Percentiles rank a stretch among this genome's conserved stretches.
phyloP scores from a whole-genome alignment of 257 asterid species.

The Penstemon davidsonii region DNA sequence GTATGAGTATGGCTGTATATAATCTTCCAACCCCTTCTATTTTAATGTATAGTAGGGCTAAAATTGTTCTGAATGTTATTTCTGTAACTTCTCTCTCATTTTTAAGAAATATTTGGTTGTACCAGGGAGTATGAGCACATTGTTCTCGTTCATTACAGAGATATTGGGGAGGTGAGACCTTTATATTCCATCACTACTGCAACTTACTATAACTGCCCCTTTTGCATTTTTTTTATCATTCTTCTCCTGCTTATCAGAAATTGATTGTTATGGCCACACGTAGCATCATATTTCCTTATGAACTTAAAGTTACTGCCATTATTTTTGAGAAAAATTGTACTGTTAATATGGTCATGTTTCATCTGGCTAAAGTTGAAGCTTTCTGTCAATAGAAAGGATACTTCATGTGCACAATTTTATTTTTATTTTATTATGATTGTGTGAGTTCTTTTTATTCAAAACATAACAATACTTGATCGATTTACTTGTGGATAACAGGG shows the following conservation, averaged over 20 bases:
- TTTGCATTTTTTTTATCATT: constrained; percentile 17
- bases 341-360: neutral
- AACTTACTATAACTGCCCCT: constrained; percentile 15
- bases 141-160: constrained; percentile 98
- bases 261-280: constrained; percentile 11
- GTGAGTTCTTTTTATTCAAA: neutral
- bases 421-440: constrained; percentile 13
- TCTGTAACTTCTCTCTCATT: constrained; percentile 7
- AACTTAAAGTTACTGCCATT: constrained; percentile 8
- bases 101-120: constrained; percentile 26
- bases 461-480: constrained; percentile 19
- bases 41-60: neutral
- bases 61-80: neutral
- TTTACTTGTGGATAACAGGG: constrained; percentile 45
- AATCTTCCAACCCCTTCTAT: constrained; percentile 12
- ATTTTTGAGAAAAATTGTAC: constrained; percentile 1
- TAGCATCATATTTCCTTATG: constrained; percentile 13
- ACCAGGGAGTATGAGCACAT: constrained; percentile 85
- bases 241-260: neutral
- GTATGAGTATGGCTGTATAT: neutral
- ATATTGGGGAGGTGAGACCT: constrained; percentile 69
- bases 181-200: constrained; percentile 5
- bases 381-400: constrained; percentile 18
- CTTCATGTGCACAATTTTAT: constrained; percentile 13
- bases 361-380: constrained; percentile 12